A percentile compares a stretch with the other conserved stretches of the same genome.
These are phyloP conservation scores for Sugiyamaella paludigena DNA, from an alignment of 1,139 yeast species.

Conservation along the genomic window DNA sequence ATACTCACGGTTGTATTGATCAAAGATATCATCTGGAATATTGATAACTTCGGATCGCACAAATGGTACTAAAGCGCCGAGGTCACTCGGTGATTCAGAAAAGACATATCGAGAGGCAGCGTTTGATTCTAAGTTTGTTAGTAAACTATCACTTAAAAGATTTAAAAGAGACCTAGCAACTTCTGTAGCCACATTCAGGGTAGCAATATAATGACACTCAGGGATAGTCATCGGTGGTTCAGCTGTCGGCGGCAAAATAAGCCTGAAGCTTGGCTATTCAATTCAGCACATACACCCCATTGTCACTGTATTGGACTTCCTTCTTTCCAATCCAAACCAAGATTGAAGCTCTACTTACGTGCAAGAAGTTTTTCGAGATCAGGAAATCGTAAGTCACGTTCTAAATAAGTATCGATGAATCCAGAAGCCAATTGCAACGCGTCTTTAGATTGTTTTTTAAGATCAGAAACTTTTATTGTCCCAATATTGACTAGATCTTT, in stretches of 20 bases:
- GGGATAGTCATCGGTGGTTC: too few species aligned
- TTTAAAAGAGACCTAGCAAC: too few species aligned
- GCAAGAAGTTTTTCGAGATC: constrained; percentile 39
- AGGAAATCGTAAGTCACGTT: constrained; percentile 40
- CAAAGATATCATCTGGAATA: constrained; percentile 81
- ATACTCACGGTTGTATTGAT: constrained; percentile 56
- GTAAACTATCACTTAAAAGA: too few species aligned
- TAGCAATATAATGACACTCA: too few species aligned
- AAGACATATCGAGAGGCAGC: constrained; percentile 9
- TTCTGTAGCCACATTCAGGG: too few species aligned
- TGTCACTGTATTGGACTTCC: too few species aligned
- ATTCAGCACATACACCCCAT: too few species aligned
- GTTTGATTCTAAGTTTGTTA: constrained; percentile 2
- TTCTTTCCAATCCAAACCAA: too few species aligned
- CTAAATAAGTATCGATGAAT: constrained; percentile 37
- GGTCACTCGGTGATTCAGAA: constrained; percentile 18
- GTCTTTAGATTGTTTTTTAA: constrained; percentile 23
- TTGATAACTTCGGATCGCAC: constrained; percentile 65
- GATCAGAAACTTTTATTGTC: constrained; percentile 22
- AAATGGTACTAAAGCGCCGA: constrained; percentile 63
- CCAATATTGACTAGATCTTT: constrained; percentile 20
- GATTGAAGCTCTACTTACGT: constrained; percentile 25
- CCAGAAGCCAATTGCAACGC: constrained; percentile 38
- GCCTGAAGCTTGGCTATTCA: too few species aligned
- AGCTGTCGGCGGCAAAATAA: too few species aligned